phyloP scores from a whole-genome alignment of 176 grass and related monocot genomes.

The Urochloa ruziziensis region DNA sequence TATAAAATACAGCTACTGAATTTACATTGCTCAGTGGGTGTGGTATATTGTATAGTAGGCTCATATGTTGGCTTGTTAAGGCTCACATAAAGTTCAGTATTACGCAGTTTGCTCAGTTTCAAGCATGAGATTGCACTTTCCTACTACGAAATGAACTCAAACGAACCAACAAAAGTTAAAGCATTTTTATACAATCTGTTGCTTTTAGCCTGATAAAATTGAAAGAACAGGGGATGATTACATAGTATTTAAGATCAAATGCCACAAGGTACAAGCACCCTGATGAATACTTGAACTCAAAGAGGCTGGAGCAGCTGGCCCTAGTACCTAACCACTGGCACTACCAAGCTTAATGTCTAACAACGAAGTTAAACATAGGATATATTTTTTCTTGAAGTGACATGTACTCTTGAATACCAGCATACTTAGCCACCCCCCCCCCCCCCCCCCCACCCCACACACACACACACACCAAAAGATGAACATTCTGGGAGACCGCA shows the following conservation, averaged over 20 bases:
- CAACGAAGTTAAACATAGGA: no score
- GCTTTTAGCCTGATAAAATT: neutral
- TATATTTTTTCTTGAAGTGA: neutral
- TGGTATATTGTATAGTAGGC: neutral
- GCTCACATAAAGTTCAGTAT: neutral
- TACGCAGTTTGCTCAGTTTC: neutral
- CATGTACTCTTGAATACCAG: no score
- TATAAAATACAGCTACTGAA: neutral
- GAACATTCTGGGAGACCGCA: no score
- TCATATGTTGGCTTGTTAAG: neutral
- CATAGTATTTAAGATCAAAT: neutral
- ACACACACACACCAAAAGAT: no score
- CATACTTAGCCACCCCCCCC: no score
- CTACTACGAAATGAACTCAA: neutral
- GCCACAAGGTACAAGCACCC: neutral
- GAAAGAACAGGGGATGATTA: neutral
- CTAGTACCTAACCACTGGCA: neutral
- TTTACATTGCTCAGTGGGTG: neutral
- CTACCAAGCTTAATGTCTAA: neutral
- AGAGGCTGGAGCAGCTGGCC: neutral
- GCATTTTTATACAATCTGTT: neutral
- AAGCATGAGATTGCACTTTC: neutral
- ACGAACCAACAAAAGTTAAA: neutral
- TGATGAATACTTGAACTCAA: neutral
- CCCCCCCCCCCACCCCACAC: no score